phyloP scores from a whole-genome alignment of 805 yeast genomes.

The Zygosaccharomyces rouxii region DNA sequence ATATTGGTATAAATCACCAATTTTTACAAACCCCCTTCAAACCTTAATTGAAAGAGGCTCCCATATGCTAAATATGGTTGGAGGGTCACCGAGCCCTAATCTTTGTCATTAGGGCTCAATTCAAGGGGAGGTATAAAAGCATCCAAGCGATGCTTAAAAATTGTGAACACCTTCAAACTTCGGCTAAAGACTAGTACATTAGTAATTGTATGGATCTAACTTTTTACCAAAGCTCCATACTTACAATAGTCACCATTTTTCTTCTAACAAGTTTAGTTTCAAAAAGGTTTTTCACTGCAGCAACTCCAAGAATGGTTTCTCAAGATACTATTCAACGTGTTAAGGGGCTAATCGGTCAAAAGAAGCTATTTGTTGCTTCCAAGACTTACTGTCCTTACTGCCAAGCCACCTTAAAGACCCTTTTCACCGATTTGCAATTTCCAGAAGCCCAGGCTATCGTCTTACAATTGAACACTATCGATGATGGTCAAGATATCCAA shows the following conservation, averaged over 20 bases:
- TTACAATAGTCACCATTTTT: constrained; percentile 14
- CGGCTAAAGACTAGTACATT: neutral
- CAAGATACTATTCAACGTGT: constrained; percentile 55
- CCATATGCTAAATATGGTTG: neutral
- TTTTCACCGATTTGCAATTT: constrained; percentile 40
- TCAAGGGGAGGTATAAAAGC: neutral
- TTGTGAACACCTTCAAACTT: neutral
- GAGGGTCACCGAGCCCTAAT: neutral
- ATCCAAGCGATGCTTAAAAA: neutral
- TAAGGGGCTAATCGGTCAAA: constrained; percentile 55
- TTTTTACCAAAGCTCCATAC: constrained; percentile 9
- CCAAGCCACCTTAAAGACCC: constrained; percentile 41
- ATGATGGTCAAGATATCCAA: constrained; percentile 81
- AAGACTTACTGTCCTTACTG: constrained; percentile 73
- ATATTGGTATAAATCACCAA: neutral
- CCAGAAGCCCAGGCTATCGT: constrained; percentile 39
- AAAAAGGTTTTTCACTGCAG: constrained; percentile 13
- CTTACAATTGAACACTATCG: constrained; percentile 45
- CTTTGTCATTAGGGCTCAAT: neutral
- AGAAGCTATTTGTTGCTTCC: constrained; percentile 76
- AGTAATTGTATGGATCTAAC: neutral
- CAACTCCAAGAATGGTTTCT: constrained; percentile 46
- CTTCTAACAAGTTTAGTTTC: constrained; percentile 11
- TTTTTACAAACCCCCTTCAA: neutral
- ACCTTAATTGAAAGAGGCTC: neutral